Conservation (phyloP, 176 grass and related monocot species). For the Oryza rufipogon region DNA sequence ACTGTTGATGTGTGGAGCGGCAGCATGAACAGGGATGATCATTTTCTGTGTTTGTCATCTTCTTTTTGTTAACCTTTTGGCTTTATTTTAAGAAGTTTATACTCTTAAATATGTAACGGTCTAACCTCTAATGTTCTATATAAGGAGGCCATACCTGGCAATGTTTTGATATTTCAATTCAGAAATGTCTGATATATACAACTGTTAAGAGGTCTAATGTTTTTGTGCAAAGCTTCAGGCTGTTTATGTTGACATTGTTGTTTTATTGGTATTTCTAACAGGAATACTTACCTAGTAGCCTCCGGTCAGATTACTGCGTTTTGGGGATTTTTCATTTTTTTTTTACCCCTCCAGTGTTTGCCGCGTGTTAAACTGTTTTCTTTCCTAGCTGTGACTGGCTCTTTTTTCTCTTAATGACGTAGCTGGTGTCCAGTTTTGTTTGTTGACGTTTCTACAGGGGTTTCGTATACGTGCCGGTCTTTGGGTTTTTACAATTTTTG, state of each 20-base stretch:
- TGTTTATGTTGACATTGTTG: background rate
- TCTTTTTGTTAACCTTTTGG: background rate
- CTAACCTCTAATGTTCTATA: background rate
- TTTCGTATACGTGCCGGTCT: too few species aligned
- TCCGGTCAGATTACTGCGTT: too few species aligned
- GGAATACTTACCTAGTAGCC: background rate
- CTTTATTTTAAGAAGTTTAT: background rate
- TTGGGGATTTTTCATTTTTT: too few species aligned
- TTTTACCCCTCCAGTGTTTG: too few species aligned
- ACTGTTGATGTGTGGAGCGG: background rate
- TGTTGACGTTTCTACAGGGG: too few species aligned
- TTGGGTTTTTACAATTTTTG: too few species aligned
- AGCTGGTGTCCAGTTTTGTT: too few species aligned
- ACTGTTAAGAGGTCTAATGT: background rate
- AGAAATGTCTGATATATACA: background rate
- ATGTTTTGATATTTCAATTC: background rate
- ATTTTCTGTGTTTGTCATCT: background rate
- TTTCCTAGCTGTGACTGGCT: too few species aligned
- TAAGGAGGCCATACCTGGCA: background rate
- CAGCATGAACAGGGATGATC: background rate
- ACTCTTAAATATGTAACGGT: background rate
- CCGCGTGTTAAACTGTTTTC: too few species aligned
- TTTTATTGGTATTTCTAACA: slow-evolving; percentile 1
- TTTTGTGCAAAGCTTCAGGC: background rate
- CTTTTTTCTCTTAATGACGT: too few species aligned